These are phyloP conservation scores for Albugo laibachii DNA, from an alignment of 352 stramenopile genomes.

Conservation along the genomic window DNA sequence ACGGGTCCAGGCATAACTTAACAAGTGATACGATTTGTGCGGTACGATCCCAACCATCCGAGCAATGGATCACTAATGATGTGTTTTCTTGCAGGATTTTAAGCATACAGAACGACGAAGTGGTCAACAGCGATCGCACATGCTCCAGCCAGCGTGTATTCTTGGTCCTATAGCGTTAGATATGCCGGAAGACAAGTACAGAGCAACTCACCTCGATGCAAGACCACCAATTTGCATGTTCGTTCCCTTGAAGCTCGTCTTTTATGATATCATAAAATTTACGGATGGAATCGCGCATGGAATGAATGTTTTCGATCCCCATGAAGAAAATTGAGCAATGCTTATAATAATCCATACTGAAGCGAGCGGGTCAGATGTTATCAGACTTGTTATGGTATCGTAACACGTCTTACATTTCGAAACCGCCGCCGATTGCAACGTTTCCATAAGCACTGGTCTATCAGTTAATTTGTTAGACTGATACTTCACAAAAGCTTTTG, in stretches of 20 bases:
- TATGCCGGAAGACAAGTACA: background rate
- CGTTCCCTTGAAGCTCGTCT: conserved; percentile 57
- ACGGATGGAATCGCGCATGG: conserved; percentile 70
- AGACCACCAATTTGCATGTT: conserved; percentile 62
- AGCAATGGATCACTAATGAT: conserved; percentile 96
- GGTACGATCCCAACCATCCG: conserved; percentile 97
- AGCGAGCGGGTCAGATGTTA: conserved; percentile 7
- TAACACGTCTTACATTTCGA: conserved; percentile 47
- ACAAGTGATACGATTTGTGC: conserved; percentile 89
- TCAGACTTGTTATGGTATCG: conserved; percentile 4
- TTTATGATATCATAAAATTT: conserved; percentile 74
- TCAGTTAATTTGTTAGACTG: background rate
- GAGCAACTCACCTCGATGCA: conserved; percentile 32
- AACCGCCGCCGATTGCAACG: conserved; percentile 53
- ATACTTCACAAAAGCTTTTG: background rate
- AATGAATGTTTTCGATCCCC: conserved; percentile 88
- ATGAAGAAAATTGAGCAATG: conserved; percentile 66
- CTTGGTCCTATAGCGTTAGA: conserved; percentile 6
- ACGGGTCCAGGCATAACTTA: conserved; percentile 94
- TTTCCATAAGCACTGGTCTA: conserved; percentile 72
- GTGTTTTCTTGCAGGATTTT: conserved; percentile 70
- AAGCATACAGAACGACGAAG: conserved; percentile 85
- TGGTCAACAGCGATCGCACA: conserved; percentile 54
- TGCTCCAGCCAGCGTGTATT: conserved; percentile 69
- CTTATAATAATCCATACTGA: conserved; percentile 62